Base-by-base conservation (phyloP, 176 grass and related monocot species). In the Ensete glaucum region DNA sequence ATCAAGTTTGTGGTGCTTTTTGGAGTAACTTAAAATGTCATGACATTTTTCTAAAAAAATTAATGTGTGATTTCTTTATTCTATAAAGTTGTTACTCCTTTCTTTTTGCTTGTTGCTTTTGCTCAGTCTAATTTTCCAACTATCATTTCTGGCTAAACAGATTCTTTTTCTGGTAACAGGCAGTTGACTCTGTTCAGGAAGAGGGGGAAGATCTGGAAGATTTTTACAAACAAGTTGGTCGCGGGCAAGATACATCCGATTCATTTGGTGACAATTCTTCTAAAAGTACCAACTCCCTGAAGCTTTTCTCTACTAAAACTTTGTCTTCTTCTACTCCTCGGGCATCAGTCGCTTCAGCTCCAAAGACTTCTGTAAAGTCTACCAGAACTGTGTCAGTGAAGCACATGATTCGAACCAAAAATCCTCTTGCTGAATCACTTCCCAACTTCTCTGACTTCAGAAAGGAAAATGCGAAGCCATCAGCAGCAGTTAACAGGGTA, bases 401-500 rank as follows among this genome's bases (percentile, higher is more conserved):
- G 67, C 79, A 75, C 59, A 87, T 73, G 69, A 85, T 71, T 71
- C 69, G 59, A 81, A 50, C 74, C 77, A 87, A 92, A 73, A 92
- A 92, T 82, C 76, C 87, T 79, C 87, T 92, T 62, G 92, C 81
- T 43, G 87, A 92, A 68, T 92, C 89, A 70, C 87, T 96, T 62
- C 89, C 89, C 26, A 90, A 79, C 79, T 92, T 96, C 60, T 80
- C 83, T 9, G 89, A 96, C 69, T 88, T 96, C 20, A 80, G 89
- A 82, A 96, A 92, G 66, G 93, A 92, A 92, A 96, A 92, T 85
- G 92, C 89, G 63, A 92, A 81, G 57, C 89, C 86, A 76, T 85
- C 86, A 73, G 75, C 71, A 81, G 89, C 77, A 64, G 67, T 81
- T 43, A 86, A 85, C 72, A 92, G 87, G 74, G 72, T 58, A 52